A percentile compares a stretch with the other conserved stretches of the same genome.
Conservation (phyloP, 371 early-diverging fungal species). For the Zopfochytrium polystomum region DNA sequence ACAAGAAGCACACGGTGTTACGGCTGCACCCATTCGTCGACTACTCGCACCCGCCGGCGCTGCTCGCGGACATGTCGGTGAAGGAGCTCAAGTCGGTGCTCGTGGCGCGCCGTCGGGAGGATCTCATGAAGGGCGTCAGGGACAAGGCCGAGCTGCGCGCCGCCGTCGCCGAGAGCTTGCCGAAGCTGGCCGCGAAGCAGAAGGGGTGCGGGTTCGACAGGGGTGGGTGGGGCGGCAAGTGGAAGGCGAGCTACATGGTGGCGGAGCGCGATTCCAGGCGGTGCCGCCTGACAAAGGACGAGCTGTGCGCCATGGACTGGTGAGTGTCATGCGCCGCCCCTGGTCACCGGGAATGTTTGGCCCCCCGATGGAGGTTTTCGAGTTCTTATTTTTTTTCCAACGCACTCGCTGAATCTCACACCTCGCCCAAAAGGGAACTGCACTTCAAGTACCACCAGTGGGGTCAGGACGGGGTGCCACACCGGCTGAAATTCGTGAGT, state of each 20-base stretch:
- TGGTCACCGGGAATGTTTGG: too few species aligned
- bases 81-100: conserved; percentile 28
- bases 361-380: too few species aligned
- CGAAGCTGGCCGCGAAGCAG: conserved; percentile 14
- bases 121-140: conserved; percentile 4
- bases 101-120: conserved; percentile 3
- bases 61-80: conserved; percentile 11
- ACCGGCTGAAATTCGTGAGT: too few species aligned
- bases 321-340: too few species aligned
- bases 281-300: conserved; percentile 24
- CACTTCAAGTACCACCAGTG: too few species aligned
- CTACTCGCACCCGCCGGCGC: conserved; percentile 12
- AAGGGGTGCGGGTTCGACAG: not conserved
- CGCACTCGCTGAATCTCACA: too few species aligned
- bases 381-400: too few species aligned
- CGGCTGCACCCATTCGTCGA: conserved; percentile 25
- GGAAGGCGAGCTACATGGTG: conserved; percentile 32
- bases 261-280: conserved; percentile 30
- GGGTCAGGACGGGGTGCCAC: too few species aligned
- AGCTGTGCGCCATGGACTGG: conserved; percentile 25
- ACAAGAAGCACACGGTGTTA: conserved; percentile 10
- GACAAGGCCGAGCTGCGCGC: conserved; percentile 19
- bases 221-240: conserved; percentile 21
- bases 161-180: conserved; percentile 6
- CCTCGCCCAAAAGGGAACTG: too few species aligned